Percentiles rank a stretch among this genome's conserved stretches.
These are phyloP conservation scores for Microdochium paspali DNA, from an alignment of 2,329 filamentous ascomycete genomes.

Conservation along the genomic window DNA sequence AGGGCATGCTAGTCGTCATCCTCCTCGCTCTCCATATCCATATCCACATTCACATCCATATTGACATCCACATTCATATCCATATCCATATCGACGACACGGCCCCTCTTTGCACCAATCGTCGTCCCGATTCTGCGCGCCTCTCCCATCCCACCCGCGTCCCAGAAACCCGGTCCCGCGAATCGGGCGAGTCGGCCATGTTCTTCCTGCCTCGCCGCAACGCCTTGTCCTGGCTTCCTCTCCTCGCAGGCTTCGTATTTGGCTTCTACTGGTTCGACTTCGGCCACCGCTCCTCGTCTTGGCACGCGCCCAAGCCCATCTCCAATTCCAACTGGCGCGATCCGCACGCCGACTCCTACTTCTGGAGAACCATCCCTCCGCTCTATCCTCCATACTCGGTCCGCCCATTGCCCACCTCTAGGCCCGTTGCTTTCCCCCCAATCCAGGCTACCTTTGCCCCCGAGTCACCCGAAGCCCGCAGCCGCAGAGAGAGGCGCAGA, in stretches of 20 bases:
- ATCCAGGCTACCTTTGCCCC: slow-evolving; percentile 9
- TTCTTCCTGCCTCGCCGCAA: too few species aligned
- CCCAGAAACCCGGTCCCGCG: too few species aligned
- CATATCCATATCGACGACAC: too few species aligned
- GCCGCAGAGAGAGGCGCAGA: slow-evolving; percentile 7
- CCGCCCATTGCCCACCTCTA: slow-evolving; percentile 10
- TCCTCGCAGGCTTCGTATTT: background rate
- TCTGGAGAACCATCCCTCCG: slow-evolving; percentile 14
- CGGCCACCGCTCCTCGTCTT: background rate
- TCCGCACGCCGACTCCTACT: slow-evolving; percentile 8
- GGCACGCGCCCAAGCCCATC: background rate
- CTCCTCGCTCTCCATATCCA: too few species aligned
- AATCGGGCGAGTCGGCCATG: too few species aligned
- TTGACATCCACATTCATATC: too few species aligned
- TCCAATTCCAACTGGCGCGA: background rate
- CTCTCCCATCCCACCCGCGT: too few species aligned
- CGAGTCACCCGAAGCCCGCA: slow-evolving; percentile 5
- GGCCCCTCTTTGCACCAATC: too few species aligned
- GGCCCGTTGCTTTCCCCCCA: slow-evolving; percentile 9
- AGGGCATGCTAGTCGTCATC: too few species aligned
- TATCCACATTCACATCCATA: too few species aligned
- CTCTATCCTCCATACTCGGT: slow-evolving; percentile 13
- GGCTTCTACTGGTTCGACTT: background rate
- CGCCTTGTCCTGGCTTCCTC: too few species aligned
- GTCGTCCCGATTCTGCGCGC: too few species aligned